A percentile compares a stretch with the other conserved stretches of the same genome.
Conservation (phyloP, 2,329 filamentous ascomycete species). For the Alternaria conjuncta region DNA sequence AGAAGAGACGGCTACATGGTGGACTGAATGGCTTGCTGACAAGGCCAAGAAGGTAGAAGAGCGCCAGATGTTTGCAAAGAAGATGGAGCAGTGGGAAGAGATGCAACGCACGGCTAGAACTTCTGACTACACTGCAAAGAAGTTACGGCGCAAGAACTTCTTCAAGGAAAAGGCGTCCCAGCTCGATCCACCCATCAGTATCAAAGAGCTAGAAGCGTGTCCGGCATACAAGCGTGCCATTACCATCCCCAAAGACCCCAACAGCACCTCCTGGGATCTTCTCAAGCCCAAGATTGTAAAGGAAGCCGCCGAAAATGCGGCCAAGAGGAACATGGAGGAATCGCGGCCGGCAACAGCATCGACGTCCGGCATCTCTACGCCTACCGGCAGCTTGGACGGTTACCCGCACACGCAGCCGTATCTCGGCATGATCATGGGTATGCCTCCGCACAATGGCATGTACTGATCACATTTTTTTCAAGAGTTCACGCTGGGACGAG, state of each 20-base stretch:
- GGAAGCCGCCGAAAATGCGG: conserved; percentile 34
- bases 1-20: conserved; percentile 30
- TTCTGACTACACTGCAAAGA: conserved; percentile 40
- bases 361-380: conserved; percentile 29
- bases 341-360: conserved; percentile 18
- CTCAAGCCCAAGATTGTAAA: conserved; percentile 47
- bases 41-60: conserved; percentile 38
- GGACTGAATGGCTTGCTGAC: conserved; percentile 27
- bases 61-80: conserved; percentile 40
- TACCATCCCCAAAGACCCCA: conserved; percentile 48
- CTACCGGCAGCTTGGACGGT: conserved; percentile 17
- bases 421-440: conserved; percentile 12
- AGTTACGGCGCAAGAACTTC: conserved; percentile 42
- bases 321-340: conserved; percentile 12
- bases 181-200: conserved; percentile 46
- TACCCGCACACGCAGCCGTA: conserved; percentile 19
- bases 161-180: conserved; percentile 47
- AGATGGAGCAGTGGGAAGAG: conserved; percentile 50
- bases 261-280: conserved; percentile 45
- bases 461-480: conserved; percentile 16
- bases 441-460: conserved; percentile 11
- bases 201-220: conserved; percentile 46
- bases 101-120: conserved; percentile 36
- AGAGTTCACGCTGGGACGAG: conserved; percentile 3
- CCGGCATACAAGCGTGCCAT: conserved; percentile 49